Conservation (phyloP, 2,329 filamentous ascomycete genomes). For the Colletotrichum sublineola region DNA sequence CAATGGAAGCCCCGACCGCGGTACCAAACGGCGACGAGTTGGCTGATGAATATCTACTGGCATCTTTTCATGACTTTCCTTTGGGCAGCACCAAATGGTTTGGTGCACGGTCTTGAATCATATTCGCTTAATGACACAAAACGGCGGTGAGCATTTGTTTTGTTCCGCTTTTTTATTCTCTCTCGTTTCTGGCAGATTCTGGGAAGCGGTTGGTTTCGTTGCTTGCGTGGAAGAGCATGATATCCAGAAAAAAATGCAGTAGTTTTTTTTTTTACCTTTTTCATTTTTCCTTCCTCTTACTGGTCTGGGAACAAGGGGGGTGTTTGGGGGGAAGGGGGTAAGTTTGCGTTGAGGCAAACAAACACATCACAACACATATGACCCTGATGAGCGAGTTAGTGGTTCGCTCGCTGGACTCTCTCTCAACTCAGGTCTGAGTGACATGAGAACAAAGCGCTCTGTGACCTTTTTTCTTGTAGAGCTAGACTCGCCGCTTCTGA, state of each 20-base stretch:
- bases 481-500: conserved; percentile 21
- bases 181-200: conserved; percentile 5
- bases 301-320: background rate
- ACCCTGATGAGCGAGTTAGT: background rate
- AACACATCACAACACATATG: background rate
- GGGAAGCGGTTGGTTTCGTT: conserved; percentile 23
- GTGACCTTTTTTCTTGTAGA: conserved; percentile 14
- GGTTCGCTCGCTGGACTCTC: conserved; percentile 1
- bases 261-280: background rate
- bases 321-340: background rate
- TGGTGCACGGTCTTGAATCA: conserved; percentile 10
- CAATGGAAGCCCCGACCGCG: conserved; percentile 46
- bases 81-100: conserved; percentile 1
- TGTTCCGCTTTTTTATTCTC: background rate
- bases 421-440: background rate
- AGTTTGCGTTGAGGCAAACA: conserved; percentile 9
- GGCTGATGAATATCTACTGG: conserved; percentile 21
- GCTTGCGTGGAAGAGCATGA: conserved; percentile 28
- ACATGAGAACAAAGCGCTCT: background rate
- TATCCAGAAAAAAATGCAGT: conserved; percentile 21
- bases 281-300: background rate
- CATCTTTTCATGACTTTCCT: conserved; percentile 18
- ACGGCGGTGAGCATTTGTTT: conserved; percentile 7
- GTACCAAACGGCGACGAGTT: conserved; percentile 56
- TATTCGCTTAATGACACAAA: conserved; percentile 29